Base-by-base conservation (phyloP, 208 protist genomes). In the Trypanosoma caninum region DNA sequence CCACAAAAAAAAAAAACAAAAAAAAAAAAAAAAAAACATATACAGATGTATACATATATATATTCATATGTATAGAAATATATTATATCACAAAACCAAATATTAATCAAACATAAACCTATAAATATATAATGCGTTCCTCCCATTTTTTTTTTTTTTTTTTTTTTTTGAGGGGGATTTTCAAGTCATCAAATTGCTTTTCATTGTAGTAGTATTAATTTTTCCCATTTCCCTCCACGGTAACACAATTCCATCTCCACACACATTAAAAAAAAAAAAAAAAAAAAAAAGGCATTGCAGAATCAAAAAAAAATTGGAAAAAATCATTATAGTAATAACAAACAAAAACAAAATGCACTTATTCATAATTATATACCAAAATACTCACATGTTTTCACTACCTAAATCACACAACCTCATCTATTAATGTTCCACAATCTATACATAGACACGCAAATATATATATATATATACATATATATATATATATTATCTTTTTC, bases 1-100 rank as follows among this genome's bases (percentile, higher is more conserved):
- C 6, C 20, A 22, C 38, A 61, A 44, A 44, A 28, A 44, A 42
- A 56, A 41, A 30, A 47, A 58, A 44, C 44, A 46, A 56, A 41
- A 41, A 46, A 47, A 18, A 4, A 48, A 37, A 23, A 0, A 9
- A 8, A 48, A 22, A 45, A 10, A 60, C 27, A 45, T 18, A 46
- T 23, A 10, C 7, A 13, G 34, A 38, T 14, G 34, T 38, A 44
- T n/a, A 44, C 2, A 44, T 18, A 46, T 27, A 46, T 8, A 46
- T 58, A 58, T 38, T 33, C 33, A 44, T 42, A 44, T 31, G 9
- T 42, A 52, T 3, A 52, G 31, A 56, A 10, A 46, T 3, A 46
- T 27, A 46, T 46, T 1, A 2, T 3, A 46, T 1, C 13, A 27
- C 2, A 3, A 16, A 20, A n/a, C n/a, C n/a, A n/a, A n/a, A n/a